Conservation (phyloP, 2,329 filamentous ascomycete species). For the Magnaporthiopsis rhizophila region DNA sequence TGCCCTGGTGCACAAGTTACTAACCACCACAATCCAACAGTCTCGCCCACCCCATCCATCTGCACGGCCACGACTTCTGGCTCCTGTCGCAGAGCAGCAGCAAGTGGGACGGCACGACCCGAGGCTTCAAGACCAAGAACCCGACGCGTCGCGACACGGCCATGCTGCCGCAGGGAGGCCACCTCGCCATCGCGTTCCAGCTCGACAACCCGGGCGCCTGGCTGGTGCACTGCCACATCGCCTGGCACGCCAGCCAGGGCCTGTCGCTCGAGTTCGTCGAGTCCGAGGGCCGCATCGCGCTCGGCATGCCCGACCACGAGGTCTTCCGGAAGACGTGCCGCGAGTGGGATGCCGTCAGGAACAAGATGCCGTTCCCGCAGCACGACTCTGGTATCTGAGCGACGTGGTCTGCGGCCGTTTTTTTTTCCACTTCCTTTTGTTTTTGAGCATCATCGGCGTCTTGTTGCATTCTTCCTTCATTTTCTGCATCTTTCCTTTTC, state of each 20-base stretch:
- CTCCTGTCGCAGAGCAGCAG: conserved; percentile 26
- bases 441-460: not conserved
- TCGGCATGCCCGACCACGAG: not conserved
- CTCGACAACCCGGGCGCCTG: conserved; percentile 27
- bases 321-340: conserved; percentile 2
- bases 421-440: not conserved
- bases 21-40: conserved; percentile 20
- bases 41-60: conserved; percentile 36
- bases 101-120: conserved; percentile 13
- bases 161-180: conserved; percentile 20
- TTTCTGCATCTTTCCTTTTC: not conserved
- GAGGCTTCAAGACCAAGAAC: conserved; percentile 19
- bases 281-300: not conserved
- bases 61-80: conserved; percentile 44
- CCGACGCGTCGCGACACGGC: conserved; percentile 30
- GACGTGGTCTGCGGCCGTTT: not conserved
- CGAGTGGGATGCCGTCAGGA: conserved; percentile 6
- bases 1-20: conserved; percentile 35
- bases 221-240: conserved; percentile 22
- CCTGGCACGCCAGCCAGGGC: conserved; percentile 11
- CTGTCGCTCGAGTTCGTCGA: conserved; percentile 36
- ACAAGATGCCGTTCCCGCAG: conserved; percentile 4
- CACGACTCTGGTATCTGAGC: conserved; percentile 6
- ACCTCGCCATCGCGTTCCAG: conserved; percentile 25
- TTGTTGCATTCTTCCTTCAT: not conserved